Evolutionary conservation across 805 yeast species (phyloP).

Genomic region (Suhomyces xylopsoci): DNA sequence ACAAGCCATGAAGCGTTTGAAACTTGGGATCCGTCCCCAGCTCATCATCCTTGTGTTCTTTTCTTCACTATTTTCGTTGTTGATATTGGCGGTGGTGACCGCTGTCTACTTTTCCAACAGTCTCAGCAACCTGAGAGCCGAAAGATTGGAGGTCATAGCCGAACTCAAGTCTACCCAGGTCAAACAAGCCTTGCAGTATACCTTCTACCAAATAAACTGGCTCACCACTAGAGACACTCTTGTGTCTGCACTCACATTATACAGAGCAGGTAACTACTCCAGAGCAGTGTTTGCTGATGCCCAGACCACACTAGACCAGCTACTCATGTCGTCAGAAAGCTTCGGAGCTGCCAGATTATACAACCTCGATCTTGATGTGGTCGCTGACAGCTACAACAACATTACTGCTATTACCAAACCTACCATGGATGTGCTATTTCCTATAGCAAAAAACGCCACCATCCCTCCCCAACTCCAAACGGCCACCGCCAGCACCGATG

Average conservation of each 20-base stretch:
- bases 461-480: constrained; percentile 41
- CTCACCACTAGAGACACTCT: constrained; percentile 60
- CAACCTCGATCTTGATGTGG: constrained; percentile 52
- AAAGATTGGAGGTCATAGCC: constrained; percentile 72
- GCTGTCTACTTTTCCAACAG: constrained; percentile 68
- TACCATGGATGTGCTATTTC: constrained; percentile 41
- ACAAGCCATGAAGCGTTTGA: constrained; percentile 33
- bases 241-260: constrained; percentile 56
- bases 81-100: constrained; percentile 70
- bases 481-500: constrained; percentile 3
- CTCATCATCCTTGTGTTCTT: constrained; percentile 66
- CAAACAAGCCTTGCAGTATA: constrained; percentile 58
- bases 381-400: constrained; percentile 37
- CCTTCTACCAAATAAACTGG: constrained; percentile 68
- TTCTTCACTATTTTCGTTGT: constrained; percentile 66
- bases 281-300: constrained; percentile 43
- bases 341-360: constrained; percentile 66
- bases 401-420: constrained; percentile 23
- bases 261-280: constrained; percentile 71
- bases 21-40: constrained; percentile 72
- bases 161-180: constrained; percentile 79
- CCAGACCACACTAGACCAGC: constrained; percentile 48
- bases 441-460: constrained; percentile 45
- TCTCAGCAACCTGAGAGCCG: constrained; percentile 60
- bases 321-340: constrained; percentile 59